Percentiles rank a stretch among this genome's conserved stretches.
These are phyloP conservation scores for Caryopteris hybrid DNA, from an alignment of 305 asterid genomes.

Conservation along the genomic window DNA sequence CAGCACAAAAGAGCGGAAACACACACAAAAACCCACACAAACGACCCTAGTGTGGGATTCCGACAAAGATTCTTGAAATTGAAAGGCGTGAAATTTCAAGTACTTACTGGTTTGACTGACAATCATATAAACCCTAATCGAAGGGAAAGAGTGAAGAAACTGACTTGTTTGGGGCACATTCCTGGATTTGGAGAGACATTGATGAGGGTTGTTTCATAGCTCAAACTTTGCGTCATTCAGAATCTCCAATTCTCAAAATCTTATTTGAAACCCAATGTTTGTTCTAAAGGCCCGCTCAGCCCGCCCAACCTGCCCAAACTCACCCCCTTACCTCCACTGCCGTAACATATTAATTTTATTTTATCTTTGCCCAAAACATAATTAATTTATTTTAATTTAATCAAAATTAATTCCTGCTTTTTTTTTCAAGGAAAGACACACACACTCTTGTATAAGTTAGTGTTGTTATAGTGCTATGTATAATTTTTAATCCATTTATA, in stretches of 20 bases:
- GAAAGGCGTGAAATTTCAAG: constrained; percentile 12
- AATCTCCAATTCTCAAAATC: not conserved
- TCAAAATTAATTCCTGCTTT: no score
- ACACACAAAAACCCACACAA: not conserved
- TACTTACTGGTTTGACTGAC: not conserved
- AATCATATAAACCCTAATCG: constrained; percentile 31
- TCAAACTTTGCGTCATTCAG: not conserved
- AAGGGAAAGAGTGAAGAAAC: not conserved
- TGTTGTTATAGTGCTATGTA: no score
- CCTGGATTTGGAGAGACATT: not conserved
- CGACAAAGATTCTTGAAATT: constrained; percentile 12
- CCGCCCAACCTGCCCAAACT: not conserved
- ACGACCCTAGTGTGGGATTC: constrained; percentile 24
- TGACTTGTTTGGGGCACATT: not conserved
- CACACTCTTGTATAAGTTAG: no score
- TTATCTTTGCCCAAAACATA: no score
- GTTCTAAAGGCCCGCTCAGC: not conserved
- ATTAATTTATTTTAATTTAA: no score
- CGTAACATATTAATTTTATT: no score
- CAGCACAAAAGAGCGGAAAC: not conserved
- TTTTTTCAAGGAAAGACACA: no score
- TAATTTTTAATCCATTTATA: no score
- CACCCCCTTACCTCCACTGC: no score
- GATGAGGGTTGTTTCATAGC: not conserved
- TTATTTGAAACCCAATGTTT: not conserved